Conservation (phyloP, 208 protist species). For the Trypanosoma lewisi region DNA sequence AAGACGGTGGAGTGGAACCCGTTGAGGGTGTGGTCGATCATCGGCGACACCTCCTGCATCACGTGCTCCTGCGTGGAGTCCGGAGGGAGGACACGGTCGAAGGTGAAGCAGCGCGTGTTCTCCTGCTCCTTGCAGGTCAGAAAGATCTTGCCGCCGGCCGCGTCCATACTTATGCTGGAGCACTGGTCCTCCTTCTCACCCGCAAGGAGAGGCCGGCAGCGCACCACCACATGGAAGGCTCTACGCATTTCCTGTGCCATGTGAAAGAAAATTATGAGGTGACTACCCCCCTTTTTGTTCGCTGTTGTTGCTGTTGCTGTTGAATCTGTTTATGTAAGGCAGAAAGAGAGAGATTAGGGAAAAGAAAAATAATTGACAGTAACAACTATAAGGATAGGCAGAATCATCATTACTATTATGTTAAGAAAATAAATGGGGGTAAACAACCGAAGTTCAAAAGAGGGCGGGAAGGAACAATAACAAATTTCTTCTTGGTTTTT, state of each 20-base stretch:
- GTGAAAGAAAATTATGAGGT: background rate
- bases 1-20: conserved; percentile 88
- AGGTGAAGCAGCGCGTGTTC: conserved; percentile 55
- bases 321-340: too few species aligned
- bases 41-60: conserved; percentile 65
- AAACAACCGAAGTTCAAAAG: too few species aligned
- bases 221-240: conserved; percentile 59
- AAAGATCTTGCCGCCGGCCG: conserved; percentile 15
- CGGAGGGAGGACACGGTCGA: conserved; percentile 67
- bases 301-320: too few species aligned
- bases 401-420: too few species aligned
- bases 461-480: too few species aligned
- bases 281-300: background rate
- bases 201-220: conserved; percentile 54
- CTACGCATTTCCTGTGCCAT: background rate
- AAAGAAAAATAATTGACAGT: conserved; percentile 17
- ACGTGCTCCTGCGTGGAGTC: conserved; percentile 50
- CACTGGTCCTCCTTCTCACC: conserved; percentile 34
- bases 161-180: conserved; percentile 41
- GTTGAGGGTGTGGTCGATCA: conserved; percentile 84
- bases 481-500: too few species aligned
- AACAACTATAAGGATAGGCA: conserved; percentile 1
- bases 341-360: conserved; percentile 12
- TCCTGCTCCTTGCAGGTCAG: conserved; percentile 8
- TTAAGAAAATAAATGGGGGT: too few species aligned